Evolutionary conservation across 495 filamentous ascomycete species (phyloP), one percentile per base, ranked within the genome.

Genomic region (Pseudoneurospora amorphoporcata): DNA sequence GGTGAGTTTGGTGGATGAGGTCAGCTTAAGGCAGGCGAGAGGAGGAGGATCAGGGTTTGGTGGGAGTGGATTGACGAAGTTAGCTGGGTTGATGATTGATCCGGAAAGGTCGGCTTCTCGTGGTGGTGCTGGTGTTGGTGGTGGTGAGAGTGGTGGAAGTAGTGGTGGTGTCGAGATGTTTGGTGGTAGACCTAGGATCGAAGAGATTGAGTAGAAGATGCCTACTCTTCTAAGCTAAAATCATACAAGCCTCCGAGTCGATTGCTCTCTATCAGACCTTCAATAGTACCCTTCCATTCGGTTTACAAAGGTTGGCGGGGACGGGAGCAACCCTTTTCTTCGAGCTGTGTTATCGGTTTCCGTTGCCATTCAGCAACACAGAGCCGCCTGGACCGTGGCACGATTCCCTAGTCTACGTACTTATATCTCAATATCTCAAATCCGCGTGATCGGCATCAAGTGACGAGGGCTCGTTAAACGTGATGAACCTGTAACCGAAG

Each of bases 51-150:
- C 17, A 17, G 53, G 53, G 23, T 23, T 23, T 39, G 71, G 32
- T 68, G 75, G 35, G 35, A 5, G 14, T 35, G 76, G 76, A 29
- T 68, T 83, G 47, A 76, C 78, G 37, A 81, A 77, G 53, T 40
- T 89, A 69, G 84, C 82, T 29, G 86, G 84, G 8, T 73, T 88
- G 72, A 77, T 77, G 16, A 78, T 87, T 47, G 71, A 79, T 58
- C 77, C 76, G 38, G 75, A 65, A 32, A 75, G 73, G 39, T 69
- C 76, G 12, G 74, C 4, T 41, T 76, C 47, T 76, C 79, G n/a
- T 23, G 61, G 17, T 42, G 53, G 39, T 40, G 39, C 4, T 37
- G 5, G 35, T 5, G 35, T 23, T 39, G 69, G 43, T 76, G 14
- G 68, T 73, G 69, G 71, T 70, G 32, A n/a, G 53, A 72, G 71